A percentile compares a stretch with the other conserved stretches of the same genome.
Conservation (phyloP, 2,329 filamentous ascomycete genomes). For the Alternaria atra region DNA sequence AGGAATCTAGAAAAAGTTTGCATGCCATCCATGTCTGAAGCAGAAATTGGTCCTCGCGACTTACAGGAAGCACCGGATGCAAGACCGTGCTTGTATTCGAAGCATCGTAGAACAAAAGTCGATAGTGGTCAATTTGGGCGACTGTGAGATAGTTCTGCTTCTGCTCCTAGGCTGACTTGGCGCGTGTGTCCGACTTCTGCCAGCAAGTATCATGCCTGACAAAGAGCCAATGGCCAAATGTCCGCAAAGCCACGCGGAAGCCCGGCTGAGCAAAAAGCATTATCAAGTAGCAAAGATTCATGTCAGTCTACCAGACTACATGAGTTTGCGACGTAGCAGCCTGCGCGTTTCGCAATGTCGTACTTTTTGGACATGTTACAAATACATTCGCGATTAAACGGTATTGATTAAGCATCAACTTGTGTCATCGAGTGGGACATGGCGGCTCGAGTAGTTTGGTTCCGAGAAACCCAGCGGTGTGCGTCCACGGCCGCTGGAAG, state of each 20-base stretch:
- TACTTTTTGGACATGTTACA: neutral
- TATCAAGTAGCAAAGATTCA: neutral
- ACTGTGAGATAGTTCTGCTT: neutral
- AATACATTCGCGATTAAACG: neutral
- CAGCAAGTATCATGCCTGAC: slow-evolving; percentile 4
- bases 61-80: neutral
- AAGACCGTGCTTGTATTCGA: slow-evolving; percentile 4
- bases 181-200: neutral
- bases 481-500: slow-evolving; percentile 30
- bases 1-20: slow-evolving; percentile 6
- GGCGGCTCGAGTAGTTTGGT: slow-evolving; percentile 23
- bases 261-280: slow-evolving; percentile 15
- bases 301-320: neutral
- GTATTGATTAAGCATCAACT: neutral
- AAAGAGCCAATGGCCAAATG: slow-evolving; percentile 5
- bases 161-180: slow-evolving; percentile 6
- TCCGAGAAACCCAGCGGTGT: slow-evolving; percentile 40
- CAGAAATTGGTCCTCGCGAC: slow-evolving; percentile 3
- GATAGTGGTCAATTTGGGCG: slow-evolving; percentile 7
- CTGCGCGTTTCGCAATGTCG: neutral
- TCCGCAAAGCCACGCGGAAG: slow-evolving; percentile 9
- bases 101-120: slow-evolving; percentile 6
- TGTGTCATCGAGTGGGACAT: slow-evolving; percentile 1
- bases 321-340: neutral
- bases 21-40: slow-evolving; percentile 1